These are phyloP conservation scores for Skeletonema tropicum DNA, from an alignment of 108 stramenopile genomes.

Conservation along the genomic window DNA sequence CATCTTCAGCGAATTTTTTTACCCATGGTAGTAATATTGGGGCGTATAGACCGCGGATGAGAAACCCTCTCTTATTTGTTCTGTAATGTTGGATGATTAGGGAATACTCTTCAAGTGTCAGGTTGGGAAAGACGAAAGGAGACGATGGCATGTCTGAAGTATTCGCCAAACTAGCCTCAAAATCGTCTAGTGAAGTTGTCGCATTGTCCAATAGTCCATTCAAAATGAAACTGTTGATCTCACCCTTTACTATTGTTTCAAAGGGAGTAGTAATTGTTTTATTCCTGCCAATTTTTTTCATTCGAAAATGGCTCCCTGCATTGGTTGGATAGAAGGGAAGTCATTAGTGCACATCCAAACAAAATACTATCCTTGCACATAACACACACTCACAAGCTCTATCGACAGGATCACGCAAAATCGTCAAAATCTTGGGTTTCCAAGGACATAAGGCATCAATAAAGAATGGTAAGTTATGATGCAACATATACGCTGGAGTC, in stretches of 20 bases:
- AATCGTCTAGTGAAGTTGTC: not conserved
- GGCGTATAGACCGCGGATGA: conserved; percentile 14
- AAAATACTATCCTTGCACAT: not conserved
- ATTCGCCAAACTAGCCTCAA: not conserved
- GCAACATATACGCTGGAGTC: conserved; percentile 5
- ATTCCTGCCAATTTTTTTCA: not conserved
- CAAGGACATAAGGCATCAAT: conserved; percentile 12
- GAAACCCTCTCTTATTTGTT: not conserved
- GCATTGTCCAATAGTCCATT: conserved; percentile 7
- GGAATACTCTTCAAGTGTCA: not conserved
- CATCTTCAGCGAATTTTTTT: conserved; percentile 2
- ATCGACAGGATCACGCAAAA: conserved; percentile 12
- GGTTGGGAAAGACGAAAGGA: conserved; percentile 4
- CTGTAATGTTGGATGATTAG: not conserved
- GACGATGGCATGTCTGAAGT: not conserved
- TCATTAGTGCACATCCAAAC: not conserved
- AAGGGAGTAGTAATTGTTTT: not conserved
- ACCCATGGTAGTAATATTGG: conserved; percentile 19
- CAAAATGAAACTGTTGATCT: conserved; percentile 2
- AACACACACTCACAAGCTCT: not conserved
- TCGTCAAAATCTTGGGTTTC: conserved; percentile 14
- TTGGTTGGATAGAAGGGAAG: not conserved
- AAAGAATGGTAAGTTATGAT: not conserved
- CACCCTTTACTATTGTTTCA: not conserved
- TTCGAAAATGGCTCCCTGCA: conserved; percentile 15